Base-by-base conservation (phyloP, 2,329 filamentous ascomycete genomes). In the Colletotrichum cuscutae region DNA sequence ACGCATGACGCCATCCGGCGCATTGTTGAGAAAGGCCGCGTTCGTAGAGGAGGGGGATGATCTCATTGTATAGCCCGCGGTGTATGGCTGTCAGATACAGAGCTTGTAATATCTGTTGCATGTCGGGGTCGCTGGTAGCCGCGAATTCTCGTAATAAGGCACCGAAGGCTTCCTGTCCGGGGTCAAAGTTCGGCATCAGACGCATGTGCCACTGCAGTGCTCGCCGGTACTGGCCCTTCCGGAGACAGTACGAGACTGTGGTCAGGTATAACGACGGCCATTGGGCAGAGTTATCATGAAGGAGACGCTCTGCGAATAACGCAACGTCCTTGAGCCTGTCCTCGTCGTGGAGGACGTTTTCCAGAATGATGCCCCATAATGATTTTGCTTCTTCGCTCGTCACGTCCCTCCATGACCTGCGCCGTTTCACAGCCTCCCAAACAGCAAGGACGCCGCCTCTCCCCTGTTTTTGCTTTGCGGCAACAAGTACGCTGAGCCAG, bases 241-340 rank as follows among this genome's bases (percentile, higher is more conserved):
- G 79, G 5, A 90, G 79, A 59, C 85, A 84, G 74, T 81, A 80
- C 24, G 83, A 79, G 22, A 90, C 76, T 13, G 86, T 76, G n/a
- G 81, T 85, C n/a, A 79, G 78, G 75, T 90, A 89, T 2, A 89
- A 77, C 13, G 83, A 77, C 1, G 88, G 88, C 88, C 88, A 90
- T 53, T 78, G 78, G 13, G 83, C 83, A 35, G 78, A 75, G 62
- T 84, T 80, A 2, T 80, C 72, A 3, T 80, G 77, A 35, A 79
- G 77, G 68, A 90, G 83, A 78, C 84, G 85, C 72, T 85, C 81
- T 49, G 83, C 84, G 69, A 86, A 86, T 15, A 78, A 70, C 77
- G 80, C 81, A 26, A 84, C 77, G 61, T 77, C 78, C 12, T 81
- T 75, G 46, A 86, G 74, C 9, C 24, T 77, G 12, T 60, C 65